Evolutionary conservation across 2,329 filamentous ascomycete genomes (phyloP), one percentile per base, ranked within the genome.

Genomic region (Epichloe uncinata): DNA sequence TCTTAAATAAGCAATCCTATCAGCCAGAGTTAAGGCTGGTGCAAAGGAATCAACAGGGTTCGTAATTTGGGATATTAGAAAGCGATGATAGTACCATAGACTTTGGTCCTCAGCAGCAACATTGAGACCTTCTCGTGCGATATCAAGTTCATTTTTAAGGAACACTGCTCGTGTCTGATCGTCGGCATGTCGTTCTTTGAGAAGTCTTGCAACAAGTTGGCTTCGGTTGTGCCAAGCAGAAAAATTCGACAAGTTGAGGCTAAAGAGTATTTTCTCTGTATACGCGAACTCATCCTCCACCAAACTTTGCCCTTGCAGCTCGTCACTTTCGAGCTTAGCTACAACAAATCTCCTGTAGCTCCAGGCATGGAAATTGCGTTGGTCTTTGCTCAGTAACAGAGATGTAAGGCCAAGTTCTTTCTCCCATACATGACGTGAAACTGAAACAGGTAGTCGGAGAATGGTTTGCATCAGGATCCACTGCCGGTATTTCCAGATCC

Each of bases 71-170:
- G 43, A 35, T 22, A 50, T 26, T 30, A 50, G 18, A 16, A 50
- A 46, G 9, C 22, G 49, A 36, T 50, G 49, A 37, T 50, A 50
- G 33, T 47, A 50, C 49, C 49, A 50, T 26, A 50, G 20, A 30
- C 43, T 47, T 34, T 50, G 49, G 35, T 50, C 49, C 7, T 50
- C 49, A 4, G 49, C 42, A 13, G 42, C 30, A 13, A 50, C 20
- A 15, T 50, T 50, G 13, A 50, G 30, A 9, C 22, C 49, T n/a
- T 47, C 49, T 12, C 49, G 36, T n/a, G 46, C 37, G 30, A 34
- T 22, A 5, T 35, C n/a, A 33, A 48, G 37, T 18, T 48, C 46
- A n/a, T 42, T 36, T 15, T 15, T 11, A 12, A 36, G 15, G 11
- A 36, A 36, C 11, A 2, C 35, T 15, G 35, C 35, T n/a, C 46